These are phyloP conservation scores for Trametes sanguinea DNA, from an alignment of 768 basidiomycete species.

Conservation along the genomic window DNA sequence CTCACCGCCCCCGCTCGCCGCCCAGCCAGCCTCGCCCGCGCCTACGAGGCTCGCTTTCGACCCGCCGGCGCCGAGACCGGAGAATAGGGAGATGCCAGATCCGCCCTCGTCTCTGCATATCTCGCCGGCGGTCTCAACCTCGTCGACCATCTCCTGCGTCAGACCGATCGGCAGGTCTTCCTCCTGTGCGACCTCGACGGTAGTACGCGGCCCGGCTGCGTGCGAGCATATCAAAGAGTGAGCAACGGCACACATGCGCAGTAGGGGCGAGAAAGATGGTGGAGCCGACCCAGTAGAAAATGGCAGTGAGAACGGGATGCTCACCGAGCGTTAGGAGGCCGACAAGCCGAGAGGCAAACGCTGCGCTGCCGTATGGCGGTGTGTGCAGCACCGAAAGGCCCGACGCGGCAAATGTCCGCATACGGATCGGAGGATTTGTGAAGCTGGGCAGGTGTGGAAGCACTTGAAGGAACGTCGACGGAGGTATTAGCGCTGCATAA, in stretches of 20 bases:
- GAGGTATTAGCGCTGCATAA: conserved; percentile 79
- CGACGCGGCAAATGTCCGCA: conserved; percentile 65
- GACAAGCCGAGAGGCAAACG: conserved; percentile 70
- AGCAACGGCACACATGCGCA: neutral
- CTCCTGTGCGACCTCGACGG: conserved; percentile 67
- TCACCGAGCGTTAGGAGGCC: conserved; percentile 48
- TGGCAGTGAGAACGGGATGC: neutral
- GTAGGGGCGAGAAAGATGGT: neutral
- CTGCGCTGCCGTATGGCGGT: conserved; percentile 65
- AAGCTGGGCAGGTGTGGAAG: conserved; percentile 64
- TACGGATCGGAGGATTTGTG: conserved; percentile 67
- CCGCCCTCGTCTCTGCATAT: conserved; percentile 77
- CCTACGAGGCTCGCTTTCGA: neutral
- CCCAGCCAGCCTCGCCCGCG: conserved; percentile 1
- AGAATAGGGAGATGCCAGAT: conserved; percentile 28
- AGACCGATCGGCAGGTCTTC: conserved; percentile 77
- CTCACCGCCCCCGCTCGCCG: conserved; percentile 44
- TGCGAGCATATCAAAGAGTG: neutral
- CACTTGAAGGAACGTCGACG: conserved; percentile 78
- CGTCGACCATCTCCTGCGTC: conserved; percentile 74
- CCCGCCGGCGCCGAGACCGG: neutral
- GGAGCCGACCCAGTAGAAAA: neutral
- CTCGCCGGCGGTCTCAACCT: conserved; percentile 68
- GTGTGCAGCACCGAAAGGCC: conserved; percentile 84
- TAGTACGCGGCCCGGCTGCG: conserved; percentile 43